phyloP scores from a whole-genome alignment of 306 rosid species.

The Corylus heterophylla region DNA sequence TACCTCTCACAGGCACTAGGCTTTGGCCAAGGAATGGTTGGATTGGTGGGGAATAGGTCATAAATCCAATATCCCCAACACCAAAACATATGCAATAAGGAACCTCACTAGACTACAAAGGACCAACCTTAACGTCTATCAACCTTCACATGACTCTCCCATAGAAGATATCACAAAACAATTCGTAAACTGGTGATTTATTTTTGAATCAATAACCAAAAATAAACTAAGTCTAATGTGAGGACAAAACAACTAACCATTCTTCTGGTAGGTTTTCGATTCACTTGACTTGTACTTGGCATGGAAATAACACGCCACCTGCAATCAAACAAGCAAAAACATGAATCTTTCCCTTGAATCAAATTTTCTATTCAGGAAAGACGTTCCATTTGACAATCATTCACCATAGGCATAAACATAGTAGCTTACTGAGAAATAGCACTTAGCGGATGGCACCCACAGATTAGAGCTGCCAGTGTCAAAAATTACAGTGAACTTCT shows the following conservation, averaged over 20 bases:
- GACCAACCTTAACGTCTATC: neutral
- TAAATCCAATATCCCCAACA: neutral
- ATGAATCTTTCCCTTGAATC: slow-evolving; percentile 1
- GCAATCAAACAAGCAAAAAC: slow-evolving; percentile 40
- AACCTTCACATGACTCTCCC: neutral
- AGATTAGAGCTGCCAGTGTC: slow-evolving; percentile 95
- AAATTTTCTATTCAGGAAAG: neutral
- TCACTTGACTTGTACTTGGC: slow-evolving; percentile 64
- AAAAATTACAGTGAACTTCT: slow-evolving; percentile 78
- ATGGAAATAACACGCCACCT: slow-evolving; percentile 76
- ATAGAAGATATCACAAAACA: neutral
- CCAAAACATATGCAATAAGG: neutral
- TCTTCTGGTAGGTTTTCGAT: slow-evolving; percentile 63
- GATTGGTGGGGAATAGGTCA: neutral
- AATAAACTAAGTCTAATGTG: neutral
- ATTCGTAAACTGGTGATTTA: neutral
- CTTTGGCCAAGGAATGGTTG: neutral
- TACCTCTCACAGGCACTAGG: neutral
- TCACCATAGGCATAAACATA: neutral
- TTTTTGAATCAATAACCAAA: neutral
- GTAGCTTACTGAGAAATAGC: slow-evolving; percentile 73
- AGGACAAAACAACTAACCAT: slow-evolving; percentile 55
- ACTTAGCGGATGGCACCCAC: slow-evolving; percentile 88
- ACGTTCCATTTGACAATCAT: neutral
- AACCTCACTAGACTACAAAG: neutral